Conservation (phyloP, 805 yeast genomes). For the Starmerella gropengiesseri region DNA sequence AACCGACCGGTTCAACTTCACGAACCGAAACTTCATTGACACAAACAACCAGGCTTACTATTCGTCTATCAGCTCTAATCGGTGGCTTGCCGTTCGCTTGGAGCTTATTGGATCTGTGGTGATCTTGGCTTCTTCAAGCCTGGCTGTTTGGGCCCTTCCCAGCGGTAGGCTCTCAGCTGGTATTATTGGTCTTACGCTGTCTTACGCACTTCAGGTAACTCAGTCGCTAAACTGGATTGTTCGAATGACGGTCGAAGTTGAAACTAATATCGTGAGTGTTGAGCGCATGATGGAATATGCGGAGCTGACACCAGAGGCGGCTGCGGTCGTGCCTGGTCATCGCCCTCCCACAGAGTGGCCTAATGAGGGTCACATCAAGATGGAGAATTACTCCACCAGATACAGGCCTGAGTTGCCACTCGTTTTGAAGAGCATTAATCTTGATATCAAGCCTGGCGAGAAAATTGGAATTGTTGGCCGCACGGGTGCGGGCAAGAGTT, state of each 20-base stretch:
- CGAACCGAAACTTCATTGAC: conserved; percentile 53
- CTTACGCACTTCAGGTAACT: conserved; percentile 86
- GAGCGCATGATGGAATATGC: conserved; percentile 90
- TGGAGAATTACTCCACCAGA: conserved; percentile 67
- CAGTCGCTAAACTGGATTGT: conserved; percentile 95
- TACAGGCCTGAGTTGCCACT: conserved; percentile 75
- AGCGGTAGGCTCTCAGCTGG: conserved; percentile 75
- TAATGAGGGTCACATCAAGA: conserved; percentile 49
- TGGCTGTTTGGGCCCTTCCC: conserved; percentile 59
- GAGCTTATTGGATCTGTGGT: conserved; percentile 85
- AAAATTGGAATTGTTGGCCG: conserved; percentile 94
- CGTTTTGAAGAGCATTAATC: conserved; percentile 56
- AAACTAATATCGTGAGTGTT: conserved; percentile 91
- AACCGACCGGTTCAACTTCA: conserved; percentile 45
- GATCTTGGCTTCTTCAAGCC: conserved; percentile 74
- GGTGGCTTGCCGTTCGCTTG: conserved; percentile 94
- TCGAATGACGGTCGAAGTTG: conserved; percentile 97
- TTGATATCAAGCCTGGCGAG: conserved; percentile 60
- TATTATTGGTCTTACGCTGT: conserved; percentile 82
- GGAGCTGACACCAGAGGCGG: conserved; percentile 73
- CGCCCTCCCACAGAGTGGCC: conserved; percentile 76
- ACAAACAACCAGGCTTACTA: conserved; percentile 83
- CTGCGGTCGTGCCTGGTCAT: conserved; percentile 47
- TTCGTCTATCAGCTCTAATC: conserved; percentile 83
- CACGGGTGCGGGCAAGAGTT: conserved; percentile 93